A percentile compares a stretch with the other conserved stretches of the same genome.
Conservation (phyloP, 345 rosid genomes). For the Viola odorata region DNA sequence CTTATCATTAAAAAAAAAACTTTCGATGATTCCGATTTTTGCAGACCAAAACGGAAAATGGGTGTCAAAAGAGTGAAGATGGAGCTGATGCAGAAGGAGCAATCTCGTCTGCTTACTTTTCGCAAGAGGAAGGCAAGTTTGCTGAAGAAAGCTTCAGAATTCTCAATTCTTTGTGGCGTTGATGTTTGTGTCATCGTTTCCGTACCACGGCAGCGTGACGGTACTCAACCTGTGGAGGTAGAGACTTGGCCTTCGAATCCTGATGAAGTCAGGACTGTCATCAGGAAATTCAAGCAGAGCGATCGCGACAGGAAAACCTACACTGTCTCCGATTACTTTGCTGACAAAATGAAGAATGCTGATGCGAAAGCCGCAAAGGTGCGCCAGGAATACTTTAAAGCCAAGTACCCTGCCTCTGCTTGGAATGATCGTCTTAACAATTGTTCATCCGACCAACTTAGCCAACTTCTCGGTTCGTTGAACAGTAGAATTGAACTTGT, state of each 20-base stretch:
- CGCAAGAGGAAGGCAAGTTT: conserved; percentile 13
- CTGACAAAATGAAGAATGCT: conserved; percentile 6
- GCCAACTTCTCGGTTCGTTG: background rate
- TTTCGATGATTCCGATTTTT: too few relatives aligned
- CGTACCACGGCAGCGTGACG: background rate
- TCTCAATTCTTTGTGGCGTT: conserved; percentile 17
- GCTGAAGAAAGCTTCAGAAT: conserved; percentile 13
- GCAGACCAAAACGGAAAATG: background rate
- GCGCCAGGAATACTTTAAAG: background rate
- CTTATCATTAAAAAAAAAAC: too few relatives aligned
- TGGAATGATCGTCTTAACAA: conserved; percentile 3
- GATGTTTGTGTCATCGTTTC: conserved; percentile 16
- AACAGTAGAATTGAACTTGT: background rate
- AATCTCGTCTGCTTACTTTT: conserved; percentile 4
- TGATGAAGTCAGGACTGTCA: background rate
- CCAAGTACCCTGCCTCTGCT: background rate
- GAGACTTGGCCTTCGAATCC: conserved; percentile 16
- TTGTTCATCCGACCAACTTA: background rate
- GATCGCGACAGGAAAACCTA: conserved; percentile 1
- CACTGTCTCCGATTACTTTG: conserved; percentile 9
- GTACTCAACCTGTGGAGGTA: background rate
- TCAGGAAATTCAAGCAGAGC: conserved; percentile 2
- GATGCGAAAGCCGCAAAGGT: conserved; percentile 5
- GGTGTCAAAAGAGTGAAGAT: conserved; percentile 2
- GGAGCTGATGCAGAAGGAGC: conserved; percentile 9